Base-by-base conservation (phyloP, 345 rosid genomes). In the Corchorus olitorius region DNA sequence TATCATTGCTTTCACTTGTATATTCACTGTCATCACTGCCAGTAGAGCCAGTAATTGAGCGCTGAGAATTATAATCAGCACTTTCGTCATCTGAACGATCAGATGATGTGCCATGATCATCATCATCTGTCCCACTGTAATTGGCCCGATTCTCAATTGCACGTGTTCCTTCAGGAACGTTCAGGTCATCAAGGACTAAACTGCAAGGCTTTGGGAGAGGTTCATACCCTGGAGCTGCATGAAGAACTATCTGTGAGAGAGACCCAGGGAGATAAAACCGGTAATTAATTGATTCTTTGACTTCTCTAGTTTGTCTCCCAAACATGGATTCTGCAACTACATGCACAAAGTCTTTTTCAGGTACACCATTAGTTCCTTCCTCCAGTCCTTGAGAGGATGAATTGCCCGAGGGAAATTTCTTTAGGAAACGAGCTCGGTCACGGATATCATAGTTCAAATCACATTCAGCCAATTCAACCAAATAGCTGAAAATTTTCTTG, bases 161-260 rank as follows among this genome's bases (percentile, higher is more conserved):
- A 80, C 74, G 78, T 33, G 68, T 63, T 76, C 81, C 88, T 78
- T 64, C 80, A 64, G 83, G 74, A 79, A 81, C 85, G 61, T 79
- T 81, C 17, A 76, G 82, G 75, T 85, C 90, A 75, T 89, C 87
- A 78, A 75, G 69, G 35, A 81, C 85, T 64, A 88, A 77, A 82
- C 88, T 88, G 77, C 97, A 87, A 59, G 99, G 97, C 84, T 92
- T 93, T 66, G 99, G 98, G 80, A 96, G 97, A 83, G 99, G 92
- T 84, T 93, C 98, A 81, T 96, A 96, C 45, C 97, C 98, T n/a
- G 99, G 99, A 74, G 99, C 99, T 19, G 98, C 97, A 87, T 96
- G 99, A 82, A 92, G 91, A 80, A 96, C 99, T 70, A 96, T 89
- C 79, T 92, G 98, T 4, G 99, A 96, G 75, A 96, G 94, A 76